Evolutionary conservation across 202 grass and related monocot species (phyloP), one percentile per base, ranked within the genome.

Genomic region (Tripidium arundinaceum): DNA sequence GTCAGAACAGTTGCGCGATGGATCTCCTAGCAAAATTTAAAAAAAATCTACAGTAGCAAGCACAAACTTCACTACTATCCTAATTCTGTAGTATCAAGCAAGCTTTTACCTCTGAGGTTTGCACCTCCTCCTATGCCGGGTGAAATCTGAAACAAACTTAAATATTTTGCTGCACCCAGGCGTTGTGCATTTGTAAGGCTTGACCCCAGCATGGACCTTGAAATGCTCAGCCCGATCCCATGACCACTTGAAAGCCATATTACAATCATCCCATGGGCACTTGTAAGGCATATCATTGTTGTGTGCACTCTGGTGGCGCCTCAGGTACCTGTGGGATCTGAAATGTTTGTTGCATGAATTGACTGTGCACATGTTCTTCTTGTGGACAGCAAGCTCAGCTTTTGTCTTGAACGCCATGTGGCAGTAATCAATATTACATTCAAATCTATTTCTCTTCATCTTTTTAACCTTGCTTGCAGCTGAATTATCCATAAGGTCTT

Each of bases 181-280:
- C 0, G 77, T 72, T 21, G 15, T 87, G 82, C 92, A 94, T 75
- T 77, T 87, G 68, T 94, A 94, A 46, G 92, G 92, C 7, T 81
- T 88, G 63, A 64, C 84, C 61, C 92, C 92, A 21, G 86, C 88
- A 82, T 94, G 92, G 41, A 89, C 26, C 42, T 88, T 64, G 65
- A 94, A 84, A 85, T 94, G 92, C 58, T 94, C 92, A 45, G 84
- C 74, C 70, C 82, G 85, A 61, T 87, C 79, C 86, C 92, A 89
- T 85, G 84, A 81, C 70, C 61, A 94, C 62, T 91, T 94, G 89
- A 94, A 94, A 84, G 84, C 62, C 89, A 89, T 91, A 81, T 28
- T 55, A 65, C 92, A 94, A 70, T 76, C 82, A 72, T 94, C 87
- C 92, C 92, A 94, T 36, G 92, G 92, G 41, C 92, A 94, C 68